Conservation (phyloP, 352 stramenopile species). For the Blastocystis sp. region DNA sequence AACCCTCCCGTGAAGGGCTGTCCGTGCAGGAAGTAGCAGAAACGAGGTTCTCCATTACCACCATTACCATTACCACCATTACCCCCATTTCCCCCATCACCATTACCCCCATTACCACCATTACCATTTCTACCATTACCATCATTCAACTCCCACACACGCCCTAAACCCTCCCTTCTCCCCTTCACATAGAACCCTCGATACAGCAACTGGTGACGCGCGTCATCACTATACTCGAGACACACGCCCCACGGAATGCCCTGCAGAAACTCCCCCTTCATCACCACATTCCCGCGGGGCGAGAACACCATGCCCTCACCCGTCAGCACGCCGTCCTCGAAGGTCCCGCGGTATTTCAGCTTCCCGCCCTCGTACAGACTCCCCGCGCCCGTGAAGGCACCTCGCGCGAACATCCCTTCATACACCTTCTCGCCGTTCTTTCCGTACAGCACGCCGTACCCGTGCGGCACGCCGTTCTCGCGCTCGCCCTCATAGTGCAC, state of each 20-base stretch:
- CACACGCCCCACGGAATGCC: not conserved
- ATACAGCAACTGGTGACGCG: not conserved
- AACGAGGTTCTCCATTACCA: no score
- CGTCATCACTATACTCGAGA: not conserved
- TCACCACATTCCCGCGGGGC: not conserved
- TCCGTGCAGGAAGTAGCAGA: not conserved
- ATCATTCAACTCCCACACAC: not conserved
- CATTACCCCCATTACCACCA: no score
- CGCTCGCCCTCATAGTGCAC: not conserved
- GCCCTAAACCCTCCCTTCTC: not conserved
- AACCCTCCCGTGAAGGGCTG: not conserved
- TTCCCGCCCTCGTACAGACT: not conserved
- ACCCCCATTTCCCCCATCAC: no score
- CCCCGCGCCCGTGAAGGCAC: not conserved
- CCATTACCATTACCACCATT: no score
- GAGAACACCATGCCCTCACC: not conserved
- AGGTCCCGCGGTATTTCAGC: conserved; percentile 17
- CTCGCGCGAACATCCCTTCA: not conserved
- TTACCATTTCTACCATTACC: no score
- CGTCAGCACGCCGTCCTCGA: not conserved
- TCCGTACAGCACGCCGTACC: not conserved
- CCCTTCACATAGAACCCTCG: not conserved
- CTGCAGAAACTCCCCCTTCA: not conserved
- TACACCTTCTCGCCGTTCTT: not conserved
- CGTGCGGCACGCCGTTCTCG: not conserved